Base-by-base conservation (phyloP, 495 filamentous ascomycete genomes). In the Hyphodiscus hymeniophilus region DNA sequence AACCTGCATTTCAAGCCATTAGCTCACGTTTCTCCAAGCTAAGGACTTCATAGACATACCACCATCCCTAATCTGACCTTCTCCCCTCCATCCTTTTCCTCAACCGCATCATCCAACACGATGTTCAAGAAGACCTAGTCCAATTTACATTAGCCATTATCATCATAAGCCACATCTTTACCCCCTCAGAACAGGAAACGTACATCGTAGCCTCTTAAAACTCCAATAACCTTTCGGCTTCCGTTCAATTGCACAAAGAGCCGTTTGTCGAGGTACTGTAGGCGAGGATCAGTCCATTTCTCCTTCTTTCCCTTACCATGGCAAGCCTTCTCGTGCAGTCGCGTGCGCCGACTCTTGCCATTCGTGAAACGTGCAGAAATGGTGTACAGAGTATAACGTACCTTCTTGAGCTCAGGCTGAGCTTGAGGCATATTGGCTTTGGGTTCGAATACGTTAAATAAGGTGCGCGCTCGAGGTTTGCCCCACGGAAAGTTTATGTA, bases 391-490 rank as follows among this genome's bases (percentile, higher is more conserved):
- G 31, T 20, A n/a, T 2, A 41, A 61, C 69, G 38, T 64, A 91
- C 92, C 80, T 96, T 97, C 70, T 98, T 97, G 51, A 98, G 81
- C 68, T 98, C 94, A 52, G 92, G 94, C 70, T 96, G 91, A 64
- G 92, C 89, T 85, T 91, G 91, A 69, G 94, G 89, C 94, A 98
- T 98, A 52, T 75, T 85, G 63, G 48, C 48, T 40, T 45, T 45
- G 34, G 22, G 35, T 48, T 48, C 47, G 39, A n/a, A 13, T 18
- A 31, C 17, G 17, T 42, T 24, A 15, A 11, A 22, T 43, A 21
- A 32, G 18, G 24, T 49, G 42, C 23, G n/a, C n/a, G n/a, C n/a
- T n/a, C n/a, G n/a, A n/a, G n/a, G n/a, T n/a, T n/a, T n/a, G n/a
- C n/a, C n/a, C n/a, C n/a, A n/a, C n/a, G n/a, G 20, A 30, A 43